These are phyloP conservation scores for Acer campestre DNA, from an alignment of 345 rosid species.

Conservation along the genomic window DNA sequence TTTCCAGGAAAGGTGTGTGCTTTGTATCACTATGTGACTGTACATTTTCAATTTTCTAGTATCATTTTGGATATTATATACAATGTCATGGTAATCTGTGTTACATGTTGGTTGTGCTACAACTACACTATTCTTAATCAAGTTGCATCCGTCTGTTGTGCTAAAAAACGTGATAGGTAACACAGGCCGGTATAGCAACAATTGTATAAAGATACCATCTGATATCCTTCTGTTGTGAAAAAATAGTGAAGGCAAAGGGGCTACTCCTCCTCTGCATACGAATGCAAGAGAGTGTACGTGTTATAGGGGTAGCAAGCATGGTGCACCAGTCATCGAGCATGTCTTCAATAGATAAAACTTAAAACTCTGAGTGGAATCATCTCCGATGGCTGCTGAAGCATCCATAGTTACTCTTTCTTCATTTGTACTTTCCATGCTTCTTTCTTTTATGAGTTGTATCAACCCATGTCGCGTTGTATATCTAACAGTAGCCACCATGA, in stretches of 20 bases:
- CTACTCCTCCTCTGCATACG: neutral
- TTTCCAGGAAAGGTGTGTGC: neutral
- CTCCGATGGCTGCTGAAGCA: neutral
- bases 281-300: neutral
- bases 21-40: neutral
- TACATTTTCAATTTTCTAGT: neutral
- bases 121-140: neutral
- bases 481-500: slow-evolving; percentile 31
- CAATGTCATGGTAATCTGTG: neutral
- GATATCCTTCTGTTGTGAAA: neutral
- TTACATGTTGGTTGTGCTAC: neutral
- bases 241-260: neutral
- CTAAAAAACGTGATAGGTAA: neutral
- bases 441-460: neutral
- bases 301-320: neutral
- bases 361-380: neutral
- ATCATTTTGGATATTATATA: neutral
- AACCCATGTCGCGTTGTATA: neutral
- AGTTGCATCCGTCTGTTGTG: neutral
- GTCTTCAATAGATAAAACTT: neutral
- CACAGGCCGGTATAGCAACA: neutral
- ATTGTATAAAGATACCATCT: neutral
- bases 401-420: neutral
- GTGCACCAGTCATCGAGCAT: neutral
- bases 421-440: neutral